Conservation (phyloP, 345 rosid species). For the Pistacia vera region DNA sequence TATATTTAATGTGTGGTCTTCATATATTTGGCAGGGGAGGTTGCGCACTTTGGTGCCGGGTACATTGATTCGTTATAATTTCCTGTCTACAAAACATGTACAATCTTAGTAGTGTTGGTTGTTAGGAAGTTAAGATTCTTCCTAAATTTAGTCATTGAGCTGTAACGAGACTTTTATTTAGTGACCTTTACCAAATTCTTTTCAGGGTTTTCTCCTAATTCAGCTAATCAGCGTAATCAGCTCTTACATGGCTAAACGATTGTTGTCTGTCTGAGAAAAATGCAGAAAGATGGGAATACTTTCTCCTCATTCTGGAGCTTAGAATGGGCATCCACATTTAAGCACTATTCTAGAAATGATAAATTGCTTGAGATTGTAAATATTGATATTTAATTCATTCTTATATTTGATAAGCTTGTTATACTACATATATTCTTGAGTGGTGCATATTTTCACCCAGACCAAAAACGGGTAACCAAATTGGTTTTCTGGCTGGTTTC, state of each 20-base stretch:
- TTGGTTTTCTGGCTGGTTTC: not conserved
- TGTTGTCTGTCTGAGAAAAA: slow-evolving; percentile 67
- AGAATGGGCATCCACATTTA: not conserved
- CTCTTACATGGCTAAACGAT: slow-evolving; percentile 80
- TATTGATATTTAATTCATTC: not conserved
- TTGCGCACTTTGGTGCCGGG: slow-evolving; percentile 99
- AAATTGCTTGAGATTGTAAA: not conserved
- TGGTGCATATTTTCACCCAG: not conserved
- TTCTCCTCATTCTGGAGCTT: not conserved
- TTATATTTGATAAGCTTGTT: not conserved
- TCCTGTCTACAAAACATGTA: slow-evolving; percentile 19
- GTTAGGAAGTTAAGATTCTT: slow-evolving; percentile 15
- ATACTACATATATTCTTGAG: not conserved
- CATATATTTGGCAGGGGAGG: slow-evolving; percentile 64
- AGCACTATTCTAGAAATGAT: not conserved
- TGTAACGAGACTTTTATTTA: slow-evolving; percentile 7
- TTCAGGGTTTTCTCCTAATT: slow-evolving; percentile 93
- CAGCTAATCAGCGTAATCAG: slow-evolving; percentile 91
- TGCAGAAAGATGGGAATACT: slow-evolving; percentile 71
- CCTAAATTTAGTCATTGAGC: slow-evolving; percentile 8
- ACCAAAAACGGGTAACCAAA: not conserved
- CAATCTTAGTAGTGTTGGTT: slow-evolving; percentile 24
- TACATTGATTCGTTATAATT: slow-evolving; percentile 37
- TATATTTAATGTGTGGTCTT: not conserved
- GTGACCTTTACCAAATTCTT: slow-evolving; percentile 7